Base-by-base conservation (phyloP, 2,329 filamentous ascomycete species). In the Colletotrichum scovillei region DNA sequence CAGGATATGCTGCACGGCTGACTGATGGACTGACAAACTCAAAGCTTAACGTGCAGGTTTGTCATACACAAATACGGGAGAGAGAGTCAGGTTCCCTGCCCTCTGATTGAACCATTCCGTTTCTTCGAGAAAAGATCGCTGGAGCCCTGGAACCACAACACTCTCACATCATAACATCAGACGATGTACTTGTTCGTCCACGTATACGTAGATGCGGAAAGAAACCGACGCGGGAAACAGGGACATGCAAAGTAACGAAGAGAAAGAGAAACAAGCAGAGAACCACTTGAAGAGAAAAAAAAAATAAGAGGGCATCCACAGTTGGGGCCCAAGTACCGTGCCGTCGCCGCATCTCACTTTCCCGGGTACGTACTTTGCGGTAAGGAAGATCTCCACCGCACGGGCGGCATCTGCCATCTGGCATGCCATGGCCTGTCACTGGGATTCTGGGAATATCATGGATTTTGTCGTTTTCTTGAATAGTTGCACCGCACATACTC, bases 361-460 rank as follows among this genome's bases (percentile, higher is more conserved):
- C 19, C 19, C 42, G 7, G 42, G 42, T 49, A 49, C 42, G 42
- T 49, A 49, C 42, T 49, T 11, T 49, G 19, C 42, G 42, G 19
- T 49, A n/a, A 49, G 42, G 42, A 9, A 49, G 65, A 56, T 64
- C 63, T 65, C 67, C 70, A 73, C 70, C n/a, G 66, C 70, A 69
- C 22, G 30, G 60, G 28, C 70, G 65, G 58, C 70, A 73, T 65
- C 67, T 73, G 66, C 52, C 58, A 63, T 66, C 30, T 58, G 69
- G 30, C 68, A 59, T 66, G 30, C 28, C 46, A 62, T n/a, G 35
- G 38, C n/a, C n/a, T 60, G 56, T 5, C 14, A 35, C 28, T 62
- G 59, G 58, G 24, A 46, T 35, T 28, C 42, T 62, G 58, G 59
- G 24, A 49, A 62, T 62, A 32, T 19, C 38, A 26, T 62, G 59